Evolutionary conservation across 495 filamentous ascomycete species (phyloP), one percentile per base, ranked within the genome.

Genomic region (Coniosporium apollinis): DNA sequence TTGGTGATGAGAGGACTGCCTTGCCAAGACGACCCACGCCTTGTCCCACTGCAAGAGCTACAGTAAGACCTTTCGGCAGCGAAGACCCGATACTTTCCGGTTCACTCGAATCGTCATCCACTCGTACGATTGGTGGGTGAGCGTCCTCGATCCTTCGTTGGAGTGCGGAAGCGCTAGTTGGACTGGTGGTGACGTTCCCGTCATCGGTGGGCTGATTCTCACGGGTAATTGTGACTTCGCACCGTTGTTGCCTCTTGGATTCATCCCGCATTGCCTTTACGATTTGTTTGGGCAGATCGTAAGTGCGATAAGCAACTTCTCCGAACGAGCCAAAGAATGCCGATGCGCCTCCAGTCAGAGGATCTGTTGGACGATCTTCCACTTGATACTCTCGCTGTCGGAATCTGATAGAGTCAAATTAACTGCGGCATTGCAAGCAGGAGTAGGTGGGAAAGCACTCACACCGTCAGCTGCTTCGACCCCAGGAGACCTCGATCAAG

Each of bases 311-410:
- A 19, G 26, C 10, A 7, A 36, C 9, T 10, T 22, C 26, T 18
- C 34, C 22, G 11, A 26, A 16, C n/a, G 34, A 5, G 17, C 34
- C 20, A 22, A 28, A n/a, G 4, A 36, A 4, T 20, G 16, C 37
- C 5, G 30, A 15, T 7, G 18, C 32, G 6, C 68, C 70, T 10
- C 79, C 80, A 5, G 76, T 71, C 13, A 86, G 65, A 0, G 80
- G 80, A 39, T 83, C 74, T 44, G 67, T 70, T 2, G 80, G 74
- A 35, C 82, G 67, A 24, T 79, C 70, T 32, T 78, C 71, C 1
- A 76, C 81, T 40, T 76, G 70, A 46, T 82, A 77, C 45, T 84
- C 76, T 34, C 62, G 58, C 73, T 78, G 44, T 76, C 79, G 26
- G 74, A 80, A 28, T 8, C 2, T 11, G 3, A 9, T 10, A 37